Conservation (phyloP, 2,329 filamentous ascomycete genomes). For the Paramyrothecium roridum region DNA sequence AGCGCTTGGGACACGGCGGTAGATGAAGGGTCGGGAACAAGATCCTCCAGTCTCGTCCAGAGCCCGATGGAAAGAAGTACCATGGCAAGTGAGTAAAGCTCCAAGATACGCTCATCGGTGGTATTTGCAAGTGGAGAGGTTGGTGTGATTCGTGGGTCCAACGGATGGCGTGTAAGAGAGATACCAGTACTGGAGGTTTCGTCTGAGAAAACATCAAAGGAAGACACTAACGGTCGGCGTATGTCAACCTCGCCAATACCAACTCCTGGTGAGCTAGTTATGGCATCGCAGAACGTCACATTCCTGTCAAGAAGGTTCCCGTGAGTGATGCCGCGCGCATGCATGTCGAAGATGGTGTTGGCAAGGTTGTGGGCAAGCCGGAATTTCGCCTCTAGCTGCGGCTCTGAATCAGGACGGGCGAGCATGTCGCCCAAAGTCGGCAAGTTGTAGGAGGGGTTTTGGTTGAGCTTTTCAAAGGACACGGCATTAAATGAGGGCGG, state of each 20-base stretch:
- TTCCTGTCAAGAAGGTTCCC: constrained; percentile 67
- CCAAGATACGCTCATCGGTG: constrained; percentile 56
- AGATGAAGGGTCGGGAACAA: constrained; percentile 38
- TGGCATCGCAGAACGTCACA: constrained; percentile 60
- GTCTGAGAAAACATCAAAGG: constrained; percentile 67
- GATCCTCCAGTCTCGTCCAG: constrained; percentile 64
- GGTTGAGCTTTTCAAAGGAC: constrained; percentile 47
- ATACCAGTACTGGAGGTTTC: constrained; percentile 11
- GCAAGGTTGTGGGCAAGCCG: constrained; percentile 69
- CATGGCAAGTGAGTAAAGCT: constrained; percentile 72
- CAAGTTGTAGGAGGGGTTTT: constrained; percentile 47
- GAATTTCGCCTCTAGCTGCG: constrained; percentile 72
- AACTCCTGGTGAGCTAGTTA: constrained; percentile 36
- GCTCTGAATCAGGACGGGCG: constrained; percentile 50
- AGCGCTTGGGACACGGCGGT: constrained; percentile 58
- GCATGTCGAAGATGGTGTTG: constrained; percentile 71
- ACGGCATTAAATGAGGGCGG: constrained; percentile 62
- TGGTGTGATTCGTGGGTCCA: constrained; percentile 52
- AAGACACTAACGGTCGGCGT: constrained; percentile 66
- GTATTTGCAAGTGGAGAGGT: constrained; percentile 45
- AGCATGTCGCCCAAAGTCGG: constrained; percentile 55
- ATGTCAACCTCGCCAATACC: constrained; percentile 55
- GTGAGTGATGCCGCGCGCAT: constrained; percentile 66
- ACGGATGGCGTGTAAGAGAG: constrained; percentile 55
- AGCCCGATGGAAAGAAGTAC: constrained; percentile 72